Base-by-base conservation (phyloP, 2,329 filamentous ascomycete species). In the Mycosphaerella sp. region DNA sequence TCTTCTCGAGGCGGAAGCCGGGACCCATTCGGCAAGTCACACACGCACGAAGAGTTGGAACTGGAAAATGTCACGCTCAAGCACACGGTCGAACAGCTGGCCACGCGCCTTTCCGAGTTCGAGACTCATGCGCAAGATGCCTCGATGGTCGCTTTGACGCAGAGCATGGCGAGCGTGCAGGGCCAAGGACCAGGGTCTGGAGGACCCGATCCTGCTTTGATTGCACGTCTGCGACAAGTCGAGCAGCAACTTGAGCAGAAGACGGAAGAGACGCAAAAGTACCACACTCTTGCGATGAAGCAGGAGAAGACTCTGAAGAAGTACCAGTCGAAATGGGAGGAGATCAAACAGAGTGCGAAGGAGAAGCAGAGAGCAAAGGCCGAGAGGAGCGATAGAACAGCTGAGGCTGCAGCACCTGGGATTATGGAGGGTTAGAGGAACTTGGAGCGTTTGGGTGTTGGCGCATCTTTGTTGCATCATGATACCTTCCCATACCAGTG, bases 101-200 rank as follows among this genome's bases (percentile, higher is more conserved):
- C 87, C 58, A 88, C 86, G 63, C 83, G 92, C 0, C 80, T 98
- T n/a, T 87, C 93, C 64, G 86, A 90, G 58, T 98, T 95, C 73
- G 92, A 98, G 71, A 85, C 89, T 39, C 91, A 89, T 64, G 89
- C 90, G 0, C 93, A 97, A 72, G 89, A 85, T 59, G 91, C 87
- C 5, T 68, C 66, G 0, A 70, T 70, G 38, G 88, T 86, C 50
- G 89, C 89, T 2, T 79, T 97, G 34, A 88, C 91, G 11, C 89
- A 96, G 69, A 95, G 89, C 62, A 84, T 83, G 64, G 74, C 77
- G 60, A 73, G 76, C 55, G 71, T 78, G 52, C 72, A 75, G 39
- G 71, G 53, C 10, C 48, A 56, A 14, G 48, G 40, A 7, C 50
- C 54, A 21, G 21, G 21, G 11, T 29, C 50, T 9, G 51, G 48